A percentile compares a stretch with the other conserved stretches of the same genome.
These are phyloP conservation scores for Arabis hirsuta DNA, from an alignment of 345 rosid genomes.

Conservation along the genomic window DNA sequence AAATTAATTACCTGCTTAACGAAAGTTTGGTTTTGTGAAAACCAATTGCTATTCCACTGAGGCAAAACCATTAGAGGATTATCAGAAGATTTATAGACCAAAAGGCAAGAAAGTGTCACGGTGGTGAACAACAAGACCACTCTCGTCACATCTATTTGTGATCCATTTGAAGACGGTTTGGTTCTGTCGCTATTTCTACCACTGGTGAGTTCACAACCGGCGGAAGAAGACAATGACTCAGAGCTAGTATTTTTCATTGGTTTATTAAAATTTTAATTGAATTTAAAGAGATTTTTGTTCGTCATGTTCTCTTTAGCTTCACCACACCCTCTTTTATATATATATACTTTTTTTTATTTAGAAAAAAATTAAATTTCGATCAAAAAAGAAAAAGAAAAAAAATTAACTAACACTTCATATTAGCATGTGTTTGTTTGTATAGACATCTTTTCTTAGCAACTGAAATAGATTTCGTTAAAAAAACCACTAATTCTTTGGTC, in stretches of 20 bases:
- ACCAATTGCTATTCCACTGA: not conserved
- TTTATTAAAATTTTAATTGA: too few species aligned
- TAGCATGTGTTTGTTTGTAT: not conserved
- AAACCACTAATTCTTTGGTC: too few species aligned
- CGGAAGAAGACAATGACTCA: not conserved
- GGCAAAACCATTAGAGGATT: conserved; percentile 2
- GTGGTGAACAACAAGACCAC: too few species aligned
- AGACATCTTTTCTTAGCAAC: too few species aligned
- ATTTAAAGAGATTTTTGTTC: too few species aligned
- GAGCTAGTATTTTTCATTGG: not conserved
- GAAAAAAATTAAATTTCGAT: too few species aligned
- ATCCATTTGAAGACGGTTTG: conserved; percentile 10
- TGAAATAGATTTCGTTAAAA: too few species aligned
- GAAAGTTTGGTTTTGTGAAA: conserved; percentile 16
- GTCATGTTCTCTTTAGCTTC: not conserved
- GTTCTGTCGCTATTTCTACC: not conserved
- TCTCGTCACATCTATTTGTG: conserved; percentile 7
- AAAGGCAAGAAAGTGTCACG: not conserved
- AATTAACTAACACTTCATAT: too few species aligned
- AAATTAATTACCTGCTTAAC: not conserved
- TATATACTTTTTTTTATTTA: not conserved
- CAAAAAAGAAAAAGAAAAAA: too few species aligned
- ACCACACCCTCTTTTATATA: not conserved
- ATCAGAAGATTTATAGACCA: conserved; percentile 13
- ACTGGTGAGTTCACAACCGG: too few species aligned